Base-by-base conservation (phyloP, 768 basidiomycete genomes). In the Austroboletus festivus region DNA sequence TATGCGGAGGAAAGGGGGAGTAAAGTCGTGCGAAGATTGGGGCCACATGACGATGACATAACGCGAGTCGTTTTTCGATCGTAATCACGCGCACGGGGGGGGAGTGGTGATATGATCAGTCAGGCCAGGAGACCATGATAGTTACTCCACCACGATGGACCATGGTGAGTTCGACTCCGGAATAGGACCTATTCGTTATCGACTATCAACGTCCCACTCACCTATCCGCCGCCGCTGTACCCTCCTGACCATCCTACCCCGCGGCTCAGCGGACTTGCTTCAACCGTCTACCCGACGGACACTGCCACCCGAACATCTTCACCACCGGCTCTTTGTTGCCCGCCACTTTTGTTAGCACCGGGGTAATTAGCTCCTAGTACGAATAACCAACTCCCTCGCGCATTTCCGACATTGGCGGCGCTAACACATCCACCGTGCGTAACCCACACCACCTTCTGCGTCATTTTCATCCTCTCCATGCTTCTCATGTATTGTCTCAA, bases 21-120 rank as follows among this genome's bases (percentile, higher is more conserved):
- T 44, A 49, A 44, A 49, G 48, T 26, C 54, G 64, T 68, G 64
- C 10, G 64, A 67, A 68, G 20, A 41, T 51, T 52, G 53, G 54
- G 30, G 28, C 18, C 47, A 48, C 50, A 28, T 44, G 50, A 47
- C 18, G 46, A 62, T 65, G 65, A 68, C 65, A 50, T 68, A 64
- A 64, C 30, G 12, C 18, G 3, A 13, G 35, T 4, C 4, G 18
- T 33, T 33, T 33, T 4, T 33, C 31, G 7, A 28, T 28, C 7
- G 28, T 28, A 28, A 12, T 28, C 5, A 12, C 28, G 5, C 7
- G 28, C 28, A 12, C 7, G 28, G 12, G 28, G 28, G 28, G 7
- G 28, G 28, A 28, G n/a, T n/a, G n/a, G n/a, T n/a, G n/a, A n/a
- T n/a, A n/a, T n/a, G n/a, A n/a, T n/a, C n/a, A n/a, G n/a, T n/a